Base-by-base conservation (phyloP, 2,329 filamentous ascomycete genomes). In the Domatiomyces catenatus region DNA sequence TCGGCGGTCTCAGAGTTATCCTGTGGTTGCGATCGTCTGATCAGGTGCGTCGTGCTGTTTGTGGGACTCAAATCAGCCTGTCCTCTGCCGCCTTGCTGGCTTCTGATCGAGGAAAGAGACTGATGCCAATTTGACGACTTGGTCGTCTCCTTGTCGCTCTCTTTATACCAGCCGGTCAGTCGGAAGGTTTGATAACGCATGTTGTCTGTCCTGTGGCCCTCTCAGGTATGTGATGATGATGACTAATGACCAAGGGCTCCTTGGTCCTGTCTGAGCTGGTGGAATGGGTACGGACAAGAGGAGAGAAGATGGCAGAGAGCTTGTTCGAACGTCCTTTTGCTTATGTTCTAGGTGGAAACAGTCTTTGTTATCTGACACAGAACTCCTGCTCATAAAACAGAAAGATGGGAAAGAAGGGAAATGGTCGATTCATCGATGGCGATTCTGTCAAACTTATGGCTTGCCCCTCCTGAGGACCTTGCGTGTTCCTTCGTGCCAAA, bases 121-220 rank as follows among this genome's bases (percentile, higher is more conserved):
- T 26, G 7, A 17, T 48, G 52, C 36, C 43, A 26, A 45, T 46
- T 51, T n/a, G 52, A 46, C 5, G 43, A 24, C 7, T 48, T 50
- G 44, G 44, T 49, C 22, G 17, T 52, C 8, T 58, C 55, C 32
- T 56, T 46, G 22, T 57, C 49, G 5, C 54, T 52, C 24, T 56
- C 55, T 52, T 59, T 59, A 47, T 60, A 60, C 48, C 59, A 60
- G 49, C 55, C 56, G 48, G 58, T 60, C 20, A 60, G 54, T 44
- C 57, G 57, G 46, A 60, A 52, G 4, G 58, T 60, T 52, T 60
- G 58, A 47, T 60, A 60, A 44, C 58, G 56, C 58, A 60, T 60
- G 47, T 36, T 54, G 46, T 15, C 32, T 39, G 32, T 36, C 12
- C 3, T 39, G 32, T 39, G n/a, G n/a, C 22, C 6, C 22, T 24